Conservation (phyloP, 2,329 filamentous ascomycete genomes). For the Huntiella omanensis region DNA sequence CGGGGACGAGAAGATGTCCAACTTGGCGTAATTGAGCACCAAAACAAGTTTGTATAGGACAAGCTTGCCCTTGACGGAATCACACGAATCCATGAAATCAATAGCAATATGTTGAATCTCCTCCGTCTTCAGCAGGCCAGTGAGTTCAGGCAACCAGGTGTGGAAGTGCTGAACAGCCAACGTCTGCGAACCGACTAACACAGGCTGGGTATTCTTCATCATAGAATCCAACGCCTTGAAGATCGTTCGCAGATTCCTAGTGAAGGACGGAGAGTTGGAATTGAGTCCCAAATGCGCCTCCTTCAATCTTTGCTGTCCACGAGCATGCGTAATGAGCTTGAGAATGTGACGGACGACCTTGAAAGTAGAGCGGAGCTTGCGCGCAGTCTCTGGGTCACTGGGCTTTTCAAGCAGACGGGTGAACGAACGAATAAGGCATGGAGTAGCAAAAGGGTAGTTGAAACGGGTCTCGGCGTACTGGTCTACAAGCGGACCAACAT, state of each 20-base stretch:
- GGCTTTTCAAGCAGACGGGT: slow-evolving; percentile 66
- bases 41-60: slow-evolving; percentile 81
- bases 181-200: slow-evolving; percentile 84
- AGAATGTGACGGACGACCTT: slow-evolving; percentile 88
- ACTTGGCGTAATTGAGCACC: slow-evolving; percentile 74
- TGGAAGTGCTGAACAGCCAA: slow-evolving; percentile 92
- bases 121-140: slow-evolving; percentile 53
- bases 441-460: slow-evolving; percentile 81
- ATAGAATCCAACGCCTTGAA: slow-evolving; percentile 79
- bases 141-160: slow-evolving; percentile 85
- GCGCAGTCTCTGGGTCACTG: slow-evolving; percentile 63
- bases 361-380: slow-evolving; percentile 74
- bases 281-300: slow-evolving; percentile 75
- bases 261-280: slow-evolving; percentile 53
- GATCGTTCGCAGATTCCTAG: slow-evolving; percentile 63
- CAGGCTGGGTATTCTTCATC: slow-evolving; percentile 72
- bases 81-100: slow-evolving; percentile 84
- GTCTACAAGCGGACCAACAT: slow-evolving; percentile 76
- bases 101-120: slow-evolving; percentile 84
- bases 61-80: slow-evolving; percentile 72
- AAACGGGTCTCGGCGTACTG: slow-evolving; percentile 77
- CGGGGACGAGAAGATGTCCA: slow-evolving; percentile 62
- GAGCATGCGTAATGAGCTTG: slow-evolving; percentile 83
- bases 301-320: slow-evolving; percentile 72
- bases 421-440: slow-evolving; percentile 74